Evolutionary conservation across 306 rosid genomes (phyloP), one percentile per base, ranked within the genome.

Genomic region (Vigna hirtella): DNA sequence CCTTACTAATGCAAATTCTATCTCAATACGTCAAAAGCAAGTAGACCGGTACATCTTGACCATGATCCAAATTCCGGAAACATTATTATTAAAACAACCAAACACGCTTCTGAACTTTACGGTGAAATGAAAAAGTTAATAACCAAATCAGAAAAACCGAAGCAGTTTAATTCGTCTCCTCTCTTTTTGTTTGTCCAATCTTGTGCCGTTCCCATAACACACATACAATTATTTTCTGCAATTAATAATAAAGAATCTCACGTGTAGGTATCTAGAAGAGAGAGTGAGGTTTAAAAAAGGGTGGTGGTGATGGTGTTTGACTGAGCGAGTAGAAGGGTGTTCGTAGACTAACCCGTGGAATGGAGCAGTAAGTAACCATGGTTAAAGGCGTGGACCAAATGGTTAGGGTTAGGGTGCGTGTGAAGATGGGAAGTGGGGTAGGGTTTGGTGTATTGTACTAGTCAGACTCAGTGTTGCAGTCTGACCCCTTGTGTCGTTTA

Each of bases 401-500:
- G 32, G 28, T 18, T 10, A 8, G 47, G 47, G 47, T 42, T 42
- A 9, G 13, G 12, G 13, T 53, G 12, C 6, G 57, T 1, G 34
- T 30, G 34, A 56, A 56, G 7, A 56, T 6, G 26, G 61, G 28
- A 8, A 3, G 62, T 56, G 34, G 63, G 63, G 63, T 57, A 18
- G 45, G 72, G 83, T 66, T 83, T 74, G 81, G 78, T 74, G 86
- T 20, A 53, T 74, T 59, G 81, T 79, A 67, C 70, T 24, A 74
- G 17, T 68, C 83, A 58, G 36, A 3, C 68, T 79, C 83, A 82
- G 85, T 70, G 82, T 75, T 63, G 38, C 87, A 84, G 88, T 84
- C 89, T 85, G 93, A 81, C 86, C 84, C 79, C 30, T 72, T 64
- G 70, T 85, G 88, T 89, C 88, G 80, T 77, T 78, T 84, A 85